These are phyloP conservation scores for Bryoerythrophyllum caledonicum DNA, from an alignment of 225 moss, liverwort and hornwort species.

Conservation along the genomic window DNA sequence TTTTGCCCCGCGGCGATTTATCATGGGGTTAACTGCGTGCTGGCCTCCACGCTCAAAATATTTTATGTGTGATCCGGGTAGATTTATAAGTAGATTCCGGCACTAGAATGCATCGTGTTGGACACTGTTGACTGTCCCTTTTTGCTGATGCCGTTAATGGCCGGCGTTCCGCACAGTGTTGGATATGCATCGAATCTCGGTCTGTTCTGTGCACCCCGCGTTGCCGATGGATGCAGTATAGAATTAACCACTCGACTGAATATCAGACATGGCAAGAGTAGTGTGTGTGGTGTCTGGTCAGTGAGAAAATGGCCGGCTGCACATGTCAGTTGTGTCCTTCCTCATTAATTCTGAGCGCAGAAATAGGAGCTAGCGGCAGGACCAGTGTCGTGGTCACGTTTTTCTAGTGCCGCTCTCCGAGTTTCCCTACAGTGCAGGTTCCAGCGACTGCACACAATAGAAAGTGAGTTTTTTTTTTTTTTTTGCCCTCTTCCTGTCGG, in stretches of 20 bases:
- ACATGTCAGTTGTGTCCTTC: slow-evolving; percentile 3
- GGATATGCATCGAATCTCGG: background rate
- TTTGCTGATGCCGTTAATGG: too few species aligned
- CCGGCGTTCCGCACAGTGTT: too few species aligned
- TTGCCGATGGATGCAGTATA: background rate
- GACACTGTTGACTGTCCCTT: background rate
- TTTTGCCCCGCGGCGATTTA: background rate
- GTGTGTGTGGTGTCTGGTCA: background rate
- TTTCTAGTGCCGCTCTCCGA: slow-evolving; percentile 6
- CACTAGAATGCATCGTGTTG: background rate
- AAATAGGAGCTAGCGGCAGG: background rate
- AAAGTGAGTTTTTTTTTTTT: background rate
- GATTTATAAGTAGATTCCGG: background rate
- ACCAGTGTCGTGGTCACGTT: background rate
- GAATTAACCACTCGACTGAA: background rate
- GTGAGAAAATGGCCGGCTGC: background rate
- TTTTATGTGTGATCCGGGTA: too few species aligned
- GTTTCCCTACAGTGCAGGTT: background rate
- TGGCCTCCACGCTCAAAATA: background rate
- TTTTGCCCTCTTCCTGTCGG: background rate
- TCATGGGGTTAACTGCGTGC: background rate
- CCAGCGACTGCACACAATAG: background rate
- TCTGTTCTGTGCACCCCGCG: background rate
- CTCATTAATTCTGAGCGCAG: background rate
- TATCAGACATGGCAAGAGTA: background rate